These are phyloP conservation scores for Yamadazyma jaroonii DNA, from an alignment of 1,139 yeast species.

Conservation along the genomic window DNA sequence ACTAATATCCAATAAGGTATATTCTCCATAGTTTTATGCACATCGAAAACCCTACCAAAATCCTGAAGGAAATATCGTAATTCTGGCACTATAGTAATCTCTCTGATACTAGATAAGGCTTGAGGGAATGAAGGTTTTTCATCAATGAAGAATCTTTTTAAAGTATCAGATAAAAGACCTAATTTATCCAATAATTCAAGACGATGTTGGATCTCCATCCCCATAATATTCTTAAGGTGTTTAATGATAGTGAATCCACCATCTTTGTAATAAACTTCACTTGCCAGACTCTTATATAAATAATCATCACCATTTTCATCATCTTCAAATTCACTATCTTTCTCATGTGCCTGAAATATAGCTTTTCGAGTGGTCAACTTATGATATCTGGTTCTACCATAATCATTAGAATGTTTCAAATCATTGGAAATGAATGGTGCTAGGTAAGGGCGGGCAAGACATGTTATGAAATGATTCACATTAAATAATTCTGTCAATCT, in stretches of 20 bases:
- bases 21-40: constrained; percentile 65
- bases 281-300: constrained; percentile 23
- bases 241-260: constrained; percentile 31
- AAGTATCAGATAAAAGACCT: constrained; percentile 68
- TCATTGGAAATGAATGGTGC: constrained; percentile 88
- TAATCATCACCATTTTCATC: constrained; percentile 20
- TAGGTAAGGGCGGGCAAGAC: constrained; percentile 87
- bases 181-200: constrained; percentile 74
- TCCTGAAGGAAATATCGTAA: constrained; percentile 65
- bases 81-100: constrained; percentile 90
- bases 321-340: constrained; percentile 6
- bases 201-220: constrained; percentile 77
- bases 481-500: constrained; percentile 88
- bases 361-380: constrained; percentile 6
- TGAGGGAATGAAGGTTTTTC: constrained; percentile 76
- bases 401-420: constrained; percentile 56
- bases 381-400: constrained; percentile 32
- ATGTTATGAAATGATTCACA: constrained; percentile 86
- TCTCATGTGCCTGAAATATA: not conserved
- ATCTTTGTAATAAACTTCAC: constrained; percentile 28
- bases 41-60: constrained; percentile 71
- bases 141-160: constrained; percentile 80
- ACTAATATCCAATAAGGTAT: constrained; percentile 87
- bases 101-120: constrained; percentile 51
- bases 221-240: constrained; percentile 35